A percentile compares a stretch with the other conserved stretches of the same genome.
Conservation (phyloP, 768 basidiomycete genomes). For the Rhizopogon vulgaris region DNA sequence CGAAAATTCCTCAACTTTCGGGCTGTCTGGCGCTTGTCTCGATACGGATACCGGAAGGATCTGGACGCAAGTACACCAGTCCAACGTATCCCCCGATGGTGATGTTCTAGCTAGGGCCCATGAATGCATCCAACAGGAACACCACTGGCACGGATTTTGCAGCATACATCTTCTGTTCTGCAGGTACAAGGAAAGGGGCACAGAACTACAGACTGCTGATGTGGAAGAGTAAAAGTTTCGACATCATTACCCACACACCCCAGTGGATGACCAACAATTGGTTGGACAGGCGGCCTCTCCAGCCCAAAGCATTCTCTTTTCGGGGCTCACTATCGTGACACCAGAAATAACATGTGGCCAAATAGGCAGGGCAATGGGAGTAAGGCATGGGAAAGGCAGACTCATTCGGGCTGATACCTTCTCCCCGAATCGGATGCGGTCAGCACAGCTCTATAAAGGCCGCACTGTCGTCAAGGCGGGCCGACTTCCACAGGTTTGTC, state of each 20-base stretch:
- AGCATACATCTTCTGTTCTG: too few species aligned
- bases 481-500: background rate
- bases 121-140: too few species aligned
- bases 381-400: background rate
- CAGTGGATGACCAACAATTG: background rate
- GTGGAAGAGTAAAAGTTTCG: background rate
- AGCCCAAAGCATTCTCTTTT: background rate
- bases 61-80: too few species aligned
- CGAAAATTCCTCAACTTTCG: too few species aligned
- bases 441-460: too few species aligned
- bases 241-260: background rate
- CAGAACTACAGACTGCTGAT: background rate
- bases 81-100: too few species aligned
- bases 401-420: background rate
- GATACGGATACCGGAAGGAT: too few species aligned
- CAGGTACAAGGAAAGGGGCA: background rate
- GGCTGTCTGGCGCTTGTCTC: too few species aligned
- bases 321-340: background rate
- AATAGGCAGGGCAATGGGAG: background rate
- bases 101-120: too few species aligned
- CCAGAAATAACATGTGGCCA: background rate
- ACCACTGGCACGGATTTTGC: too few species aligned
- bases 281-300: background rate
- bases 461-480: background rate
- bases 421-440: background rate